Base-by-base conservation (phyloP, 2,329 filamentous ascomycete species). In the Geosmithia putterillii region DNA sequence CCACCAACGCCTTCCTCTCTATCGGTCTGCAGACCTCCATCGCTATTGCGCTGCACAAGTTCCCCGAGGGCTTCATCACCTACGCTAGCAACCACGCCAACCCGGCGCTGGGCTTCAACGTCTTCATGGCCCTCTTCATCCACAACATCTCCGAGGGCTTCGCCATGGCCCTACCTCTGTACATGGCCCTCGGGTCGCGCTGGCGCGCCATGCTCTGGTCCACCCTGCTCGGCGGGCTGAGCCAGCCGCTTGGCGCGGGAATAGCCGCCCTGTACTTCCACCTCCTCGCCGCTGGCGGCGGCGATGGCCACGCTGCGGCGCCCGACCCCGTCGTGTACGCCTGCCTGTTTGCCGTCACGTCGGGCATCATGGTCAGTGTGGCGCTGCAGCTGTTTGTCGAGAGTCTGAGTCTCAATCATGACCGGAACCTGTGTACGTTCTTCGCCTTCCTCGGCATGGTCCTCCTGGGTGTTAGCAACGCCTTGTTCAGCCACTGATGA, bases 81-180 rank as follows among this genome's bases (percentile, higher is more conserved):
- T 98, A 94, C 59, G 90, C 92, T 9, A 95, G 92, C 9, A 98
- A 96, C 62, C 92, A 98, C 58, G 90, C 88, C 12, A 96, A 89
- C 58, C 89, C 92, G 0, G 71, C 75, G 0, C 76, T 98, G 0
- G 92, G 92, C 18, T 79, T 95, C 61, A 84, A 86, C 42, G 87
- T 98, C 44, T 98, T 98, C 65, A 76, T 96, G 61, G 90, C 92
- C 1, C 74, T 98, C 7, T 95, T 95, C 57, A 90, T 98, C 46
- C 92, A 98, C 71, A 98, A 96, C 65, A 94, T 98, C 55, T 89
- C 87, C 22, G 92, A 98, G 65, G 92, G 92, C 2, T 96, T 96
- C 58, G 86, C 89, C 48, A 83, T 98, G 74, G 87, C 88, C 0
- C 67, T 98, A 1, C 92, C 92, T 0, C 71, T 98, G 0, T 98